These are phyloP conservation scores for Curvularia spicifera DNA, from an alignment of 2,329 filamentous ascomycete genomes.

Conservation along the genomic window DNA sequence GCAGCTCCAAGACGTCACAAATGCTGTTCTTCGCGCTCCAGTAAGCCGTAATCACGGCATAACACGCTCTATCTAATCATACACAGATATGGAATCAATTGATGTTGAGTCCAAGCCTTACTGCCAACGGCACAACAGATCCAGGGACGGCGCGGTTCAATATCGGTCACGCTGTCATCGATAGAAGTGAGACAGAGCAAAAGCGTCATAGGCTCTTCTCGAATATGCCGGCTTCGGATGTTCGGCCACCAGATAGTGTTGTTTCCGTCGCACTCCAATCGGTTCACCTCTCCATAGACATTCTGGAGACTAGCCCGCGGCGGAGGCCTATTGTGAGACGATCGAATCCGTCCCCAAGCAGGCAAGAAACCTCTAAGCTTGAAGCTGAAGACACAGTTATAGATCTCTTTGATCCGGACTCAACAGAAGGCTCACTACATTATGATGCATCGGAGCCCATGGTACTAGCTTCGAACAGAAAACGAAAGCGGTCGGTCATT, in stretches of 20 bases:
- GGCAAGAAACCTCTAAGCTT: background rate
- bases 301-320: constrained; percentile 25
- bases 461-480: constrained; percentile 1
- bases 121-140: background rate
- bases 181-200: constrained; percentile 10
- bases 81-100: constrained; percentile 47
- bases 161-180: constrained; percentile 25
- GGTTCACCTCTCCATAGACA: constrained; percentile 36
- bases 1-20: constrained; percentile 29
- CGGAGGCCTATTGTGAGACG: constrained; percentile 15
- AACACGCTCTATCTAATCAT: constrained; percentile 1
- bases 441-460: background rate
- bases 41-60: constrained; percentile 23
- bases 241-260: constrained; percentile 42
- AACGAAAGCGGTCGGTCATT: constrained; percentile 11
- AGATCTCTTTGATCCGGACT: background rate
- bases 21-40: constrained; percentile 37
- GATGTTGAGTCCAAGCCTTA: constrained; percentile 32
- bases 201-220: constrained; percentile 30
- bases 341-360: constrained; percentile 12
- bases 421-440: background rate
- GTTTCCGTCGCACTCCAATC: constrained; percentile 32
- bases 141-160: constrained; percentile 29
- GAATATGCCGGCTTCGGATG: constrained; percentile 35
- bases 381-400: background rate